These are phyloP conservation scores for Bipolaris bicolor DNA, from an alignment of 2,329 filamentous ascomycete genomes.

Conservation along the genomic window DNA sequence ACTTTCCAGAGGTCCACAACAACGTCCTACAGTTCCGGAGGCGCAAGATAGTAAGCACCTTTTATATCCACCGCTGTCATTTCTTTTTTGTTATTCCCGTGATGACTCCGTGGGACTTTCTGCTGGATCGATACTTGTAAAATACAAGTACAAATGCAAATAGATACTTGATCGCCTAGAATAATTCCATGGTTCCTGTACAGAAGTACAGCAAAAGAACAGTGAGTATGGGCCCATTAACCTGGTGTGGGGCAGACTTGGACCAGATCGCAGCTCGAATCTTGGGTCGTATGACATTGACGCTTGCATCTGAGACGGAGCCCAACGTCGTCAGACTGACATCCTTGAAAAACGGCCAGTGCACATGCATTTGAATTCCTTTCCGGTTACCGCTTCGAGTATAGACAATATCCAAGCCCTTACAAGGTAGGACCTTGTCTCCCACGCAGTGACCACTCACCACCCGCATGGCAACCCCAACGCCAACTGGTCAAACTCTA, in stretches of 20 bases:
- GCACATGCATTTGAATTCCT: background rate
- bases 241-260: background rate
- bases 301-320: background rate
- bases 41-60: background rate
- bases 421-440: background rate
- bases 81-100: background rate
- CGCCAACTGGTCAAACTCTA: background rate
- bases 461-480: background rate
- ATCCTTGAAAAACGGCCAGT: constrained; percentile 1
- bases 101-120: background rate
- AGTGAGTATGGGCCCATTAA: background rate
- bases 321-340: background rate
- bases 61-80: background rate
- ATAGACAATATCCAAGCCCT: background rate
- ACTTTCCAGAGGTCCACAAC: background rate
- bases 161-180: background rate
- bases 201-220: background rate
- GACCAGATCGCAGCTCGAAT: constrained; percentile 3
- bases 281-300: constrained; percentile 9
- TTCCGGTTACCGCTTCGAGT: background rate
- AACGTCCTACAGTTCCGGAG: background rate
- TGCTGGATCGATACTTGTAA: background rate
- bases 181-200: too few relatives aligned
- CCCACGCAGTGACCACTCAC: background rate
- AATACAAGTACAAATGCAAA: background rate